Percentiles rank a stretch among this genome's conserved stretches.
phyloP scores from a whole-genome alignment of 805 yeast genomes.

The Maudiozyma barnettii region DNA sequence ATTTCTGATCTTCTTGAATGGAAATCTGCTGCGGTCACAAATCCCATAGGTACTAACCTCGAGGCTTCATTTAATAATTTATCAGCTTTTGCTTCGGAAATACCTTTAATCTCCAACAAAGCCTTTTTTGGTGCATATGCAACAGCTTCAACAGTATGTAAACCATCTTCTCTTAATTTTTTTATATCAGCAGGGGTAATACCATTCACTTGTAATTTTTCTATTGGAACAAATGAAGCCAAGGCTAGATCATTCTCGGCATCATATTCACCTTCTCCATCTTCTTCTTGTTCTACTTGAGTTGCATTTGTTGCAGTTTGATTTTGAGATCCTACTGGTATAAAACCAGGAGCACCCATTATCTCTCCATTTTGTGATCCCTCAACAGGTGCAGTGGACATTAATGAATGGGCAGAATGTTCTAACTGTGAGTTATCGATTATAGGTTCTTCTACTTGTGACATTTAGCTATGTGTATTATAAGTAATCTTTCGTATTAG shows the following conservation, averaged over 20 bases:
- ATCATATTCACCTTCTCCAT: slow-evolving; percentile 35
- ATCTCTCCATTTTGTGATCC: slow-evolving; percentile 7
- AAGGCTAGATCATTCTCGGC: slow-evolving; percentile 43
- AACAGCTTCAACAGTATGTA: slow-evolving; percentile 81
- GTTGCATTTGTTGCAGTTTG: background rate
- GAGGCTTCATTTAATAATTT: slow-evolving; percentile 74
- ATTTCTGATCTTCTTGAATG: slow-evolving; percentile 83
- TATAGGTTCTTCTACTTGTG: slow-evolving; percentile 7
- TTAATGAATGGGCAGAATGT: slow-evolving; percentile 8
- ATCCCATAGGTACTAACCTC: slow-evolving; percentile 86
- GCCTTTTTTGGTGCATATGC: slow-evolving; percentile 88
- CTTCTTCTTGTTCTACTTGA: slow-evolving; percentile 4
- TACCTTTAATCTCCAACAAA: slow-evolving; percentile 73
- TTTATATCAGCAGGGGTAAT: slow-evolving; percentile 69
- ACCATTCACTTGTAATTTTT: slow-evolving; percentile 61
- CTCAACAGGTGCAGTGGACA: slow-evolving; percentile 21
- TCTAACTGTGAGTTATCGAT: slow-evolving; percentile 2
- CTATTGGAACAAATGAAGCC: slow-evolving; percentile 28
- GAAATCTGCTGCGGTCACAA: slow-evolving; percentile 92
- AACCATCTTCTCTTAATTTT: slow-evolving; percentile 74
- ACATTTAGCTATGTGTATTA: slow-evolving; percentile 1
- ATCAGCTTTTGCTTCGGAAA: slow-evolving; percentile 92
- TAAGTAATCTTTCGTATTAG: no score
- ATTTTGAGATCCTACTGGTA: background rate
- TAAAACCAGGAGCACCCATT: slow-evolving; percentile 1